Base-by-base conservation (phyloP, 129 eudicot genomes). In the Gnaphalium uliginosum region DNA sequence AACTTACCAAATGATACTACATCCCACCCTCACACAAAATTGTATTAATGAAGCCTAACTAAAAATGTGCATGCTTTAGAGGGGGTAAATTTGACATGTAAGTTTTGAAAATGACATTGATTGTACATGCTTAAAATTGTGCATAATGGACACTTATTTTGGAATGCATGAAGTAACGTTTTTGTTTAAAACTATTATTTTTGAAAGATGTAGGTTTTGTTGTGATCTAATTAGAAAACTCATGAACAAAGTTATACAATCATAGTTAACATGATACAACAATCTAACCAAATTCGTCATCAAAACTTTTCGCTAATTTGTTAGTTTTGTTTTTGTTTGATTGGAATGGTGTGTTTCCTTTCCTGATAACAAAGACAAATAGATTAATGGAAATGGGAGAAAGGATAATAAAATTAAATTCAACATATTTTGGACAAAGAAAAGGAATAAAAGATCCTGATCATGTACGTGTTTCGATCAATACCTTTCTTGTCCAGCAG, bases 401-500 rank as follows among this genome's bases (percentile, higher is more conserved):
- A 46, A 46, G n/a, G 18, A 14, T 0, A 14, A 11, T 46, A 46
- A 11, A 3, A 1, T 2, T 13, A 0, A 46, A 46, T 46, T 0
- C 53, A 14, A 69, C 61, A 69, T 73, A 39, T 35, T 58, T 58
- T 58, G 2, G 15, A 72, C 23, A 58, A 17, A 11, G 53, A 46
- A 46, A 46, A 13, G 0, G 53, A 46, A 46, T 5, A 0, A 46
- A 43, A 14, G 18, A 46, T 46, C n/a, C 14, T 46, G 53, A 13
- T 46, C 18, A 3, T 46, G n/a, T 11, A 46, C 3, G 53, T 46
- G 6, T 46, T 11, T 14, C 5, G 27, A 57, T 73, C 5, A 29
- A 57, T 73, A 79, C 83, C 83, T 79, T 73, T 79, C 83, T 79
- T 79, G 83, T 56, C 83, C 83, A 8, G 83, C 79, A 35, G 83